Evolutionary conservation across 1,139 yeast species (phyloP).

Genomic region (Yamadazyma trypodendri): DNA sequence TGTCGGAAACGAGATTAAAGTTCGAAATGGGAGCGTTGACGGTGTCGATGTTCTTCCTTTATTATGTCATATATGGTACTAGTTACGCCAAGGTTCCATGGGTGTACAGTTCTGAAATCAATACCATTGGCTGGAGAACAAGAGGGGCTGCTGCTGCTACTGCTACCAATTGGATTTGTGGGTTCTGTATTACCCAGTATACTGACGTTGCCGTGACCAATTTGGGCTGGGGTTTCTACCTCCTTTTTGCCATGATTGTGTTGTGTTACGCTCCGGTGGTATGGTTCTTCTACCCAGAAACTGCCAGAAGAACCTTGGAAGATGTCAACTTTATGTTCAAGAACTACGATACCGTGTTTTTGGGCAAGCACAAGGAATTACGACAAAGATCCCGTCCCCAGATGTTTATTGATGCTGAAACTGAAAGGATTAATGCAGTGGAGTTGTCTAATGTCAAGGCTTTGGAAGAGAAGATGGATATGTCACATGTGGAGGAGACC

Average conservation of each 20-base stretch:
- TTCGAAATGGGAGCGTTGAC: constrained; percentile 43
- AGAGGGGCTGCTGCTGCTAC: constrained; percentile 47
- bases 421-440: constrained; percentile 15
- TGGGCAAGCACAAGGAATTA: constrained; percentile 15
- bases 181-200: constrained; percentile 47
- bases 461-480: constrained; percentile 9
- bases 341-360: constrained; percentile 16
- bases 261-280: constrained; percentile 17
- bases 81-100: constrained; percentile 38
- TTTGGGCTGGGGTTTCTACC: constrained; percentile 27
- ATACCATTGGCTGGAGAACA: constrained; percentile 53
- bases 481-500: constrained; percentile 6
- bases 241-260: constrained; percentile 15
- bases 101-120: constrained; percentile 54
- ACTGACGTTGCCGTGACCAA: constrained; percentile 45
- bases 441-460: constrained; percentile 3
- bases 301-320: constrained; percentile 61
- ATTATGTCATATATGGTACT: constrained; percentile 28
- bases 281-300: constrained; percentile 51
- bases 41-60: constrained; percentile 44
- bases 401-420: constrained; percentile 16
- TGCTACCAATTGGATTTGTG: constrained; percentile 48
- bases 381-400: constrained; percentile 17
- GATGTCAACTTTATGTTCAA: constrained; percentile 45
- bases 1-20: constrained; percentile 25